A percentile compares a stretch with the other conserved stretches of the same genome.
phyloP scores from a whole-genome alignment of 352 stramenopile genomes.

The Stramenopiles sp. region DNA sequence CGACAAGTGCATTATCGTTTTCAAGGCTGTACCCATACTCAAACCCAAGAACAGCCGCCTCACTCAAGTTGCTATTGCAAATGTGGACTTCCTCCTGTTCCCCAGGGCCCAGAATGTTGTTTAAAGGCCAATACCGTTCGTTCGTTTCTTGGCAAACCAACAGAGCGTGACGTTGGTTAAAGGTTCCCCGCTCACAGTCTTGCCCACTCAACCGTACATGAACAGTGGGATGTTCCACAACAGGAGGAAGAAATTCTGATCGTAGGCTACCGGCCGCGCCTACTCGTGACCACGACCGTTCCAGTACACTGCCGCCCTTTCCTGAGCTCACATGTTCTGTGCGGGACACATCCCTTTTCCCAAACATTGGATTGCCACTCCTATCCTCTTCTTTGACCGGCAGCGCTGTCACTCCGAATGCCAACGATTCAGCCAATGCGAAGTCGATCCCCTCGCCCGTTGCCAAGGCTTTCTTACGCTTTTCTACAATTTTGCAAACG shows the following conservation, averaged over 20 bases:
- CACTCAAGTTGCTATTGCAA: conserved; percentile 77
- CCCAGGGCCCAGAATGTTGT: conserved; percentile 50
- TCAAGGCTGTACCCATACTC: conserved; percentile 83
- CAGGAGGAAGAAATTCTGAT: no score
- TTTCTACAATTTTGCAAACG: no score
- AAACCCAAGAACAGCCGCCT: conserved; percentile 86
- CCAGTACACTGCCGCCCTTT: no score
- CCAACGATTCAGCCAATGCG: conserved; percentile 82
- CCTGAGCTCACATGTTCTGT: no score
- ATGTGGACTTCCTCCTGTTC: conserved; percentile 66
- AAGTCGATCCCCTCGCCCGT: conserved; percentile 63
- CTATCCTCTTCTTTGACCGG: no score
- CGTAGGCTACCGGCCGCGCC: no score
- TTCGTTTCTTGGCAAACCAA: conserved; percentile 77
- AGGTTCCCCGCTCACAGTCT: conserved; percentile 80
- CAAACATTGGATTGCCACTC: no score
- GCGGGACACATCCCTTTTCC: no score
- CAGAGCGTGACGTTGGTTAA: conserved; percentile 69
- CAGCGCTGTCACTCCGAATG: conserved; percentile 79
- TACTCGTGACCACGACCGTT: no score
- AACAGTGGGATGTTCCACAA: conserved; percentile 21
- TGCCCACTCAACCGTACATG: conserved; percentile 74
- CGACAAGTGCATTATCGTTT: conserved; percentile 77
- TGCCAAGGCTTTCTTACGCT: conserved; percentile 45
- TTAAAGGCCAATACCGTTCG: conserved; percentile 80